Percentiles rank a stretch among this genome's conserved stretches.
These are phyloP conservation scores for Raphanus hybrid DNA, from an alignment of 441 rosid species.

Conservation along the genomic window DNA sequence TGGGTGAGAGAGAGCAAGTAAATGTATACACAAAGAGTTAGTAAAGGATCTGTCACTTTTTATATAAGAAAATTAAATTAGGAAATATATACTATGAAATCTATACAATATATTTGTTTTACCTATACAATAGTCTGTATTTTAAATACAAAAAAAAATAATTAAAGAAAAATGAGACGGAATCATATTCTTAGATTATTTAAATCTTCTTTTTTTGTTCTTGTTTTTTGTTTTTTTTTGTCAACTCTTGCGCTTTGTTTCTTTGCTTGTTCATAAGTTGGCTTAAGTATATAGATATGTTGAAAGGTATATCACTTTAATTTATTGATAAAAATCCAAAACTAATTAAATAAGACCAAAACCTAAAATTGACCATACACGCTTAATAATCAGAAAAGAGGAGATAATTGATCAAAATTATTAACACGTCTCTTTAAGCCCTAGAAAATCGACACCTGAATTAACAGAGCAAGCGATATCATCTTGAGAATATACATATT, in stretches of 20 bases:
- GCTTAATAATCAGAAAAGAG: background rate
- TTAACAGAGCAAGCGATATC: no score
- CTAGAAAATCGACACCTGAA: background rate
- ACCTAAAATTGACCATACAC: background rate
- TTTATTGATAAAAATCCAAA: background rate
- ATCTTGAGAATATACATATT: no score
- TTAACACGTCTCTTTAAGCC: background rate
- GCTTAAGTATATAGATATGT: no score
- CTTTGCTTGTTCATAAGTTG: no score
- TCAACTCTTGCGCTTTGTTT: background rate
- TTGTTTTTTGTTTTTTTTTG: no score
- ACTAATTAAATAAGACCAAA: background rate
- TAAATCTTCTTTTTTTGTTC: background rate
- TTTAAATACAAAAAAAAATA: background rate
- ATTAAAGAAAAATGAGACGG: background rate
- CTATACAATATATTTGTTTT: background rate
- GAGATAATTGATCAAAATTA: background rate
- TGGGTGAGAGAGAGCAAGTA: constrained; percentile 22
- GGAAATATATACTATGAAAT: background rate
- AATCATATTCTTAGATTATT: background rate
- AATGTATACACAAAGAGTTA: background rate
- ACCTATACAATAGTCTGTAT: background rate
- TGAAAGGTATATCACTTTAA: background rate
- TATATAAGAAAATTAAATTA: background rate
- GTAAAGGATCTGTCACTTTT: background rate